These are phyloP conservation scores for Xenoacremonium recifei DNA, from an alignment of 2,329 filamentous ascomycete species.

Conservation along the genomic window DNA sequence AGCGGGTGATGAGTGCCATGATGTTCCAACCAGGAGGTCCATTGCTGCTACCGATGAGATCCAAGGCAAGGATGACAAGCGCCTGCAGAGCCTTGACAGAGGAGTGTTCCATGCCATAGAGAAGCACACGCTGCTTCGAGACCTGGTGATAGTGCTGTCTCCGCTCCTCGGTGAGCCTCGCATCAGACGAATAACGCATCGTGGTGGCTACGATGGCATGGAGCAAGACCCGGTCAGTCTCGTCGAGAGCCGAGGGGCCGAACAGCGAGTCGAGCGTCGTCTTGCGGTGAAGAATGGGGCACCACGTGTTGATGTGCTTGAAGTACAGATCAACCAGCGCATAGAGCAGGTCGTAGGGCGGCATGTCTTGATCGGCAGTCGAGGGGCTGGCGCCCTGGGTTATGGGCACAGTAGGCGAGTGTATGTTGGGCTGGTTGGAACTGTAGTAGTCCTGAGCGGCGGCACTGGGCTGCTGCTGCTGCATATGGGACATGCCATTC, in stretches of 20 bases:
- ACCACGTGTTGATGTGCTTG: slow-evolving; percentile 80
- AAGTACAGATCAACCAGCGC: slow-evolving; percentile 74
- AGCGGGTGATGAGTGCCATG: slow-evolving; percentile 82
- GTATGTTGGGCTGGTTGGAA: slow-evolving; percentile 44
- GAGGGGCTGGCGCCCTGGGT: slow-evolving; percentile 36
- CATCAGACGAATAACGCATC: slow-evolving; percentile 77
- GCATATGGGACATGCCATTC: slow-evolving; percentile 37
- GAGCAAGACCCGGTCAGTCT: slow-evolving; percentile 78
- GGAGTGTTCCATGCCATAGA: slow-evolving; percentile 87
- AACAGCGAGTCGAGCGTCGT: slow-evolving; percentile 81
- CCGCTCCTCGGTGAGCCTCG: slow-evolving; percentile 69
- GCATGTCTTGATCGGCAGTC: slow-evolving; percentile 60
- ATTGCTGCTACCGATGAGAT: slow-evolving; percentile 83
- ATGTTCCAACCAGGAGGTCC: slow-evolving; percentile 92
- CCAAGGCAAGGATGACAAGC: slow-evolving; percentile 80
- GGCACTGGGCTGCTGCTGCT: slow-evolving; percentile 39
- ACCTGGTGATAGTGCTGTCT: slow-evolving; percentile 73
- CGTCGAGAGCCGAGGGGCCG: slow-evolving; percentile 71
- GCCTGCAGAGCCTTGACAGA: slow-evolving; percentile 87
- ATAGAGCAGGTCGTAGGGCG: slow-evolving; percentile 73
- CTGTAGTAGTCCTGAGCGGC: slow-evolving; percentile 51
- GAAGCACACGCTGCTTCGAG: slow-evolving; percentile 81
- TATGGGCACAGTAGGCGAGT: slow-evolving; percentile 58
- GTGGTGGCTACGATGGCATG: slow-evolving; percentile 90
- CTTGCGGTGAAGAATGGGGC: slow-evolving; percentile 84